Percentiles rank a stretch among this genome's conserved stretches.
These are phyloP conservation scores for Centaurea solstitialis DNA, from an alignment of 129 eudicot species.

Conservation along the genomic window DNA sequence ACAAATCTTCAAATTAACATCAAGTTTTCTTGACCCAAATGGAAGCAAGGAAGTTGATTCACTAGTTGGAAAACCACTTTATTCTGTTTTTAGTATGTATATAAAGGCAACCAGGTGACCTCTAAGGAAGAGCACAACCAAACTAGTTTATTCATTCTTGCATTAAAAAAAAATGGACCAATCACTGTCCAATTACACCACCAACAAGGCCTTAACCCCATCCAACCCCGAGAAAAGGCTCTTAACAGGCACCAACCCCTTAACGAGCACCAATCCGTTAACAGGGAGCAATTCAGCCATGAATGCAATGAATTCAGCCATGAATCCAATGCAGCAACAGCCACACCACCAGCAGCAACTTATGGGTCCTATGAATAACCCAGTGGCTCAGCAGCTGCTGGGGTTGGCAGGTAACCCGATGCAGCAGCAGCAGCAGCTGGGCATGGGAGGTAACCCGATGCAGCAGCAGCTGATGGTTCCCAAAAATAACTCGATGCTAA, in stretches of 20 bases:
- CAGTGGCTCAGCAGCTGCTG: slow-evolving; percentile 32
- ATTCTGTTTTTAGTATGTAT: slow-evolving; percentile 36
- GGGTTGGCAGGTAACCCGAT: slow-evolving; percentile 25
- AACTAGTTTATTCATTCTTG: slow-evolving; percentile 3
- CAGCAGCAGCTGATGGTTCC: slow-evolving; percentile 26
- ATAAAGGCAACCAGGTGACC: slow-evolving; percentile 22
- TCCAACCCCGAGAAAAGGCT: slow-evolving; percentile 38
- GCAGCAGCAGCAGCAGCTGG: slow-evolving; percentile 26
- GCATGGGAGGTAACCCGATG: too few species aligned
- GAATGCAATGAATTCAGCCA: slow-evolving; percentile 22
- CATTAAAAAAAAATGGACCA: slow-evolving; percentile 20
- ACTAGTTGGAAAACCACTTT: slow-evolving; percentile 39
- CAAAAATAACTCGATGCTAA: slow-evolving; percentile 26
- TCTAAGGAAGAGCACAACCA: slow-evolving; percentile 13
- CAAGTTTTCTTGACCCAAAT: slow-evolving; percentile 24
- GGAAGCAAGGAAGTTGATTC: slow-evolving; percentile 75
- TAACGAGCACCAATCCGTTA: slow-evolving; percentile 27
- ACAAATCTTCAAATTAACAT: slow-evolving; percentile 37
- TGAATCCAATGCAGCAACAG: slow-evolving; percentile 24
- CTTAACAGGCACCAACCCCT: slow-evolving; percentile 20
- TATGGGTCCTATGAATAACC: slow-evolving; percentile 33
- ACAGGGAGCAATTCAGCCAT: slow-evolving; percentile 30
- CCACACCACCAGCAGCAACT: slow-evolving; percentile 34
- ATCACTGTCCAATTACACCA: slow-evolving; percentile 33
- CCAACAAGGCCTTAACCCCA: slow-evolving; percentile 28